A percentile compares a stretch with the other conserved stretches of the same genome.
Conservation (phyloP, 169 alveolate species). For the Cryptosporidium bovis region DNA sequence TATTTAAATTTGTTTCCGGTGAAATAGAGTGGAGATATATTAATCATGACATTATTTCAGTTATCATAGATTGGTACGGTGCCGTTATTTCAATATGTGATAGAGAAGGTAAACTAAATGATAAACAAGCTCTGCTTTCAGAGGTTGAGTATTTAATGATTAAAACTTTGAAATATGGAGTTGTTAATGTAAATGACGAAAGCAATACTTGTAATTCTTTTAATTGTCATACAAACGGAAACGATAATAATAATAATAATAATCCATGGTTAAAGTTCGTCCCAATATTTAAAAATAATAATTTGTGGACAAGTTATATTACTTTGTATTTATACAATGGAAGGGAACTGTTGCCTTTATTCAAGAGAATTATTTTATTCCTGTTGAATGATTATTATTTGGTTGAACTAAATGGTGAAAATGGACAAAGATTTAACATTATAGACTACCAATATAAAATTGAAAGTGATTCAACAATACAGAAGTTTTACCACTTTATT, state of each 20-base stretch:
- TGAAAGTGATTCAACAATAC: conserved; percentile 3
- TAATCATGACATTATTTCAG: conserved; percentile 2
- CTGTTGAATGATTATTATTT: background rate
- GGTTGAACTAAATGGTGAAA: background rate
- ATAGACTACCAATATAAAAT: conserved; percentile 10
- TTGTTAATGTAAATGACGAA: background rate
- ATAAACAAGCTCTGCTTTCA: background rate
- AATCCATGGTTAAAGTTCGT: conserved; percentile 53
- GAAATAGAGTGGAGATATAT: conserved; percentile 9
- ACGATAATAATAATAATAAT: background rate
- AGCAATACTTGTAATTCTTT: background rate
- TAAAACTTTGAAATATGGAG: conserved; percentile 17
- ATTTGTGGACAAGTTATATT: conserved; percentile 54
- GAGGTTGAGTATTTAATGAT: conserved; percentile 40
- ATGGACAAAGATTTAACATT: background rate
- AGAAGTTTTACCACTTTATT: conserved; percentile 15
- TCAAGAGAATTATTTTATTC: conserved; percentile 8
- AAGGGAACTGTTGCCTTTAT: conserved; percentile 18
- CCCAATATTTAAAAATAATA: conserved; percentile 36
- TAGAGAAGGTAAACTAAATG: background rate
- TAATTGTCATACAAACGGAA: background rate
- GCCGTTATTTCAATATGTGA: background rate
- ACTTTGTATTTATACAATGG: conserved; percentile 17
- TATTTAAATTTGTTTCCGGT: conserved; percentile 1
- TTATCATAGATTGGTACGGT: conserved; percentile 33